Conservation (phyloP, 441 rosid species). For the Erodium trifolium region DNA sequence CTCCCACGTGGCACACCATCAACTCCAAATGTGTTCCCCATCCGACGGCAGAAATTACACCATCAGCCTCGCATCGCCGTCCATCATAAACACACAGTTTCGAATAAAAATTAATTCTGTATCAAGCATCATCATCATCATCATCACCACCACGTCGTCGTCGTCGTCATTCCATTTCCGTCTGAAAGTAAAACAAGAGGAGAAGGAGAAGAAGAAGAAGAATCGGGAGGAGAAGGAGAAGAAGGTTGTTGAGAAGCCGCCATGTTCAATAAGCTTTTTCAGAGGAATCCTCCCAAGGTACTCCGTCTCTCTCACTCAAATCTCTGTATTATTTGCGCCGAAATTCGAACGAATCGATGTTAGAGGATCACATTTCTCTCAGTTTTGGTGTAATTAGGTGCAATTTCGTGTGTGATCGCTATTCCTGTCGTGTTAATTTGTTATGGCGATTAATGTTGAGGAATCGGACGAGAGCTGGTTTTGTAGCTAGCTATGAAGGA, state of each 20-base stretch:
- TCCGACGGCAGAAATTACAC: not conserved
- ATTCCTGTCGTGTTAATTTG: not conserved
- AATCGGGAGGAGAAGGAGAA: not conserved
- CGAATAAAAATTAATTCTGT: not conserved
- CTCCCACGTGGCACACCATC: not conserved
- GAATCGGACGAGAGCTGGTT: not conserved
- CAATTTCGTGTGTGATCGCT: not conserved
- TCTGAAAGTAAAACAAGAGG: not conserved
- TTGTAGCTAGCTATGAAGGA: conserved; percentile 1
- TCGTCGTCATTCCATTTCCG: conserved; percentile 6
- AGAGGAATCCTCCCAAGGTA: not conserved
- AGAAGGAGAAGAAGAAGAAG: not conserved
- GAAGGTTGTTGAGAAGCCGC: not conserved
- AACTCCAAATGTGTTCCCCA: not conserved
- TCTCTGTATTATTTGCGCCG: not conserved
- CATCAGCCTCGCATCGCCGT: conserved; percentile 4
- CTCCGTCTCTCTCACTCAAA: not conserved
- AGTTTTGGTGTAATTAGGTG: not conserved
- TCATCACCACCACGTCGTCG: not conserved
- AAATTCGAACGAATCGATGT: not conserved
- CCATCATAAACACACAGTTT: not conserved
- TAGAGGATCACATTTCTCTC: conserved; percentile 2
- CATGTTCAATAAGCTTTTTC: conserved; percentile 6
- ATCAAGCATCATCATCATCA: not conserved
- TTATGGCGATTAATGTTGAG: not conserved